phyloP scores from a whole-genome alignment of 78 protist species.

The Cavenderia fasciculata region DNA sequence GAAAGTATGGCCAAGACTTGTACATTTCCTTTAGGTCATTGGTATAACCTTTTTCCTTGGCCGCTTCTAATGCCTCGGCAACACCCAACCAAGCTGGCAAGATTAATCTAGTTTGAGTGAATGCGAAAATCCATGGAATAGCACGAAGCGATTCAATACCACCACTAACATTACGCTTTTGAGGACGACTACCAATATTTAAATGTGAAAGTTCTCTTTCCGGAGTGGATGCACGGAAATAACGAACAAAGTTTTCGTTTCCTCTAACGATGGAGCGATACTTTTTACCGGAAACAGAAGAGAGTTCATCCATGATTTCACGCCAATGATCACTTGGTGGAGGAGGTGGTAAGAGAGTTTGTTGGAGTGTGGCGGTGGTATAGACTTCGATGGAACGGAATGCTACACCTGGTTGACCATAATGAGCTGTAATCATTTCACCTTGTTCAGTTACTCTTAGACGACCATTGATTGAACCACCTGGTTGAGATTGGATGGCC shows the following conservation, averaged over 20 bases:
- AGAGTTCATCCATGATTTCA: constrained; percentile 66
- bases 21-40: constrained; percentile 66
- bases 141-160: constrained; percentile 83
- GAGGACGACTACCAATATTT: constrained; percentile 83
- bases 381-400: constrained; percentile 70
- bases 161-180: constrained; percentile 23
- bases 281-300: constrained; percentile 45
- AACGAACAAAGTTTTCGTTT: constrained; percentile 70
- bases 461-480: constrained; percentile 63
- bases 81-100: constrained; percentile 90
- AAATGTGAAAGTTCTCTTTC: constrained; percentile 52
- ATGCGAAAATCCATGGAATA: constrained; percentile 88
- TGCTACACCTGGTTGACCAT: constrained; percentile 42
- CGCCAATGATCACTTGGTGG: constrained; percentile 75
- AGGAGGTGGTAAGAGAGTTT: constrained; percentile 72
- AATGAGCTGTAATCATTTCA: constrained; percentile 80
- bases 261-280: constrained; percentile 76
- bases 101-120: constrained; percentile 83
- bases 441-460: constrained; percentile 88
- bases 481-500: constrained; percentile 85
- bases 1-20: constrained; percentile 85
- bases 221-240: constrained; percentile 85
- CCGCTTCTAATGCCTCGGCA: constrained; percentile 55
- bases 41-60: constrained; percentile 18
- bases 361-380: constrained; percentile 79